A percentile compares a stretch with the other conserved stretches of the same genome.
phyloP scores from a whole-genome alignment of 225 moss, liverwort and hornwort genomes.

The Neckera pumila region DNA sequence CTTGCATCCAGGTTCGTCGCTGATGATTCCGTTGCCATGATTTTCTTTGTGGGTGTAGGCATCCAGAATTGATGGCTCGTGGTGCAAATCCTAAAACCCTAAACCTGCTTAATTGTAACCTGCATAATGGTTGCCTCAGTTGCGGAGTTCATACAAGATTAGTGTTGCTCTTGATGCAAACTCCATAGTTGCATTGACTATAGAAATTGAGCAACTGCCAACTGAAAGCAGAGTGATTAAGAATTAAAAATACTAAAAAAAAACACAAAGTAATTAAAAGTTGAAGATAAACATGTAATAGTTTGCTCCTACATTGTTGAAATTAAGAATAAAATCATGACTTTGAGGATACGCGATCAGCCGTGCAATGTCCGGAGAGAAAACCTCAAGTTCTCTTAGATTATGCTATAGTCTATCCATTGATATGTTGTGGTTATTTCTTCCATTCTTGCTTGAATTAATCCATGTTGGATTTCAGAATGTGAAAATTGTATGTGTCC shows the following conservation, averaged over 20 bases:
- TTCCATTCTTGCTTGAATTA: too few relatives aligned
- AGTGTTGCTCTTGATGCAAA: background rate
- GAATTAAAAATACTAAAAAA: background rate
- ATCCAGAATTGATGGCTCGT: background rate
- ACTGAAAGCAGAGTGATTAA: background rate
- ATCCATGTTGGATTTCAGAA: background rate
- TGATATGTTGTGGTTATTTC: background rate
- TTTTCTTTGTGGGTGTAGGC: background rate
- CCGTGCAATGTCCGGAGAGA: background rate
- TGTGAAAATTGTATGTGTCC: background rate
- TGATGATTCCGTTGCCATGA: background rate
- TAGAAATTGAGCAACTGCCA: background rate
- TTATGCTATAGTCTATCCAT: accelerated
- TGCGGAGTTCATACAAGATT: background rate
- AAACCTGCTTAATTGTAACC: background rate
- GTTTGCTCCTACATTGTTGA: background rate
- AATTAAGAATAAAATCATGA: background rate
- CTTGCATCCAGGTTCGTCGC: background rate
- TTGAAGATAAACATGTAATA: background rate
- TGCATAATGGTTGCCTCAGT: background rate
- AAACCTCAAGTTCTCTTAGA: too few relatives aligned
- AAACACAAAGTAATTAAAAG: background rate
- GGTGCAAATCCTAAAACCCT: background rate
- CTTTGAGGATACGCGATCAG: background rate
- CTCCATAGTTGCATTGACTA: background rate